Conservation (phyloP, 768 basidiomycete species). For the Lentinula sp. region DNA sequence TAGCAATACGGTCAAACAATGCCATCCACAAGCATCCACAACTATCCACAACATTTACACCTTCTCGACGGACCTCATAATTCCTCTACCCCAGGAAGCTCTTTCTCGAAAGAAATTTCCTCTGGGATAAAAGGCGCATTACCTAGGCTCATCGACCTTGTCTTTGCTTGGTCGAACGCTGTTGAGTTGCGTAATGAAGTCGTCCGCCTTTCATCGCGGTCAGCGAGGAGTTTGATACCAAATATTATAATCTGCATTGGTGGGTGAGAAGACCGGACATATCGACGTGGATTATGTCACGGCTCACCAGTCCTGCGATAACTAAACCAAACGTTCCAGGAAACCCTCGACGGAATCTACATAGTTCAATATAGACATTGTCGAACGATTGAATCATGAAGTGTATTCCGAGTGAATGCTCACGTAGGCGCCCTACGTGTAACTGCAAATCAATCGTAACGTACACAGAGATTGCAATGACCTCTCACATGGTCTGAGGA, state of each 20-base stretch:
- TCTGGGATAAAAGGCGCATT: no score
- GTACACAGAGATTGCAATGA: background rate
- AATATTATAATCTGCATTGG: conserved; percentile 6
- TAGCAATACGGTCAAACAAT: no score
- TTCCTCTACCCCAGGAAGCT: background rate
- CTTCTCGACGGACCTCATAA: no score
- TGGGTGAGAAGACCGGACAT: background rate
- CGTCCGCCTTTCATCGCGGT: conserved; percentile 11
- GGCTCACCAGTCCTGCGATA: conserved; percentile 16
- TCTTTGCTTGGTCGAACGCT: background rate
- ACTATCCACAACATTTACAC: no score
- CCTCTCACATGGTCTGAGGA: conserved; percentile 16
- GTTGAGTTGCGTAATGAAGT: background rate
- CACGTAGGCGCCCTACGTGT: conserved; percentile 12
- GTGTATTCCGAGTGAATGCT: background rate
- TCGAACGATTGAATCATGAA: background rate
- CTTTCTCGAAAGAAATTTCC: no score
- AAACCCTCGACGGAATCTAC: conserved; percentile 16
- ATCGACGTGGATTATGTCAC: background rate
- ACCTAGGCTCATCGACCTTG: background rate
- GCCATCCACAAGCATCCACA: no score
- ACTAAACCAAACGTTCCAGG: conserved; percentile 20
- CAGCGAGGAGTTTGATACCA: conserved; percentile 18
- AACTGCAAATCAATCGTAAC: conserved; percentile 6
- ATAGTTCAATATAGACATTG: background rate